Evolutionary conservation across 768 basidiomycete genomes (phyloP), one percentile per base, ranked within the genome.

Genomic region (Tylopilus cervinicoccineus): DNA sequence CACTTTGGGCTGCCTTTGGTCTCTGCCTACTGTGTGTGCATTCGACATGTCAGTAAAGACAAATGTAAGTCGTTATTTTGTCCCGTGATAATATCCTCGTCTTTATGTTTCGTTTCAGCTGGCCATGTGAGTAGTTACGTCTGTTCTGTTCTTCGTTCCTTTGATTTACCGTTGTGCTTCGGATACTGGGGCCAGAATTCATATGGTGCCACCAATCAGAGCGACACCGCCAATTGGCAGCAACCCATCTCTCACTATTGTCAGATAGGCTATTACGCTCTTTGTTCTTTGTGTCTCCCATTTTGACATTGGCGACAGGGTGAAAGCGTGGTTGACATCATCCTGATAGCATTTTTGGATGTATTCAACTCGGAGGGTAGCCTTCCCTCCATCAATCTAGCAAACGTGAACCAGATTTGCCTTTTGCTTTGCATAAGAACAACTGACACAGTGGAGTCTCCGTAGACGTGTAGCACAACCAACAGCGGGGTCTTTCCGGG

Each of bases 291-390:
- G 7, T 6, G 7, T 22, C n/a, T 2, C 14, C 12, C 1, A 17
- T 28, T 23, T 24, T 9, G 5, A 41, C 1, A 5, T 37, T 1
- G 32, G 37, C n/a, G 20, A 19, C 54, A 81, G 76, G 81, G 82
- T 57, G 64, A 72, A 56, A 67, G 74, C 9, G 79, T 83, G 32
- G 79, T 83, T 36, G 70, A 85, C 53, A 76, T 70, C 13, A 68
- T 86, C 45, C 84, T 83, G 0, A 52, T 86, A 37, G 82, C 83
- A 4, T 86, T 84, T 60, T 45, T 86, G 34, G 67, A 81, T 54
- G 69, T 73, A 34, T 86, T 80, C 67, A 81, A 79, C 61, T 73
- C 74, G 14, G 69, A 73, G 5, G 84, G 80, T 3, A 79, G 76
- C 22, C 55, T 77, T 1, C 85, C 85, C 4, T 76, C 78, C 29